Base-by-base conservation (phyloP, 2,329 filamentous ascomycete genomes). In the Cladosporium sp. region DNA sequence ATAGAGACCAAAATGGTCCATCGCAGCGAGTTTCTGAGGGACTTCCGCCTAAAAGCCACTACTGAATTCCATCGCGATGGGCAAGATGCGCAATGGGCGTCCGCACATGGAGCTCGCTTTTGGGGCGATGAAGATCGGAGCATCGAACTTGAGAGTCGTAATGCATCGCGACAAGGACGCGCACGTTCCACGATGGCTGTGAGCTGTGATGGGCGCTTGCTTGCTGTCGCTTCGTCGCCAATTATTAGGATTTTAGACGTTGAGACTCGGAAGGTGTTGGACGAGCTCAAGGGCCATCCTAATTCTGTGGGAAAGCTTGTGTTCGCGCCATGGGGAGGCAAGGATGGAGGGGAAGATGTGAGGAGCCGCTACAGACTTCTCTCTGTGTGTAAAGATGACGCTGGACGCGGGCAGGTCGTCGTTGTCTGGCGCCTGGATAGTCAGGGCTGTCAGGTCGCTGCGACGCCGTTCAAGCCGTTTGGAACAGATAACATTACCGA, bases 21-120 rank as follows among this genome's bases (percentile, higher is more conserved):
- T 34, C 28, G 52, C 18, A 34, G 28, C 18, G 52, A 55, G 5
- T 55, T 55, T 5, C 10, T 34, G 8, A 55, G 8, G 2, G 1
- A 21, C 18, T 55, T 21, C 10, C 52, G 8, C 52, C 30, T 32
- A 2, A 15, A 55, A 18, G 28, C 34, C 15, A 3, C 18, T 6
- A 32, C 32, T 14, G 28, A 30, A 21, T 55, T 55, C 52, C 52
- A 55, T 34, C 28, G 52, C n/a, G 28, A 55, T 5, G 30, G 52
- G 14, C 52, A 55, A 55, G 30, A 55, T 32, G 52, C 52, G 28
- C 52, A 34, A 34, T 55, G 52, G 52, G 52, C 28, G 32, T 34
- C 30, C 18, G 18, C 28, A 10, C 21, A 15, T 30, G 52, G 30
- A 4, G 7, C 52, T 4, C 52, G 28, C 8, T 30, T 55, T 34